Evolutionary conservation across 2,329 filamentous ascomycete species (phyloP).

Genomic region (Colletotrichum eremochloae): DNA sequence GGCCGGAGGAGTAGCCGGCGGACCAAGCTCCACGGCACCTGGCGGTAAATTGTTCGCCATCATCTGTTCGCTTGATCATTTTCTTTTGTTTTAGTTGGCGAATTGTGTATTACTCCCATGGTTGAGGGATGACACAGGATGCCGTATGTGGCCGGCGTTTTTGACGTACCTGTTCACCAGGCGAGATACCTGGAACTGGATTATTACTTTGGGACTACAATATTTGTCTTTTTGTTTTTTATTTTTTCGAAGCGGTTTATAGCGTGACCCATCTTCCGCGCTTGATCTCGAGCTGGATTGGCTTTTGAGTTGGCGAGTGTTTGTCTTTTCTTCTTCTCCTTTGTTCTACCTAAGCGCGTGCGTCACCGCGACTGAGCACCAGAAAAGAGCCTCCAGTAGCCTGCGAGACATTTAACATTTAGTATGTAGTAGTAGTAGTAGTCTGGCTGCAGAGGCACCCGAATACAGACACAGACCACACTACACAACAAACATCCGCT

Average conservation of each 20-base stretch:
- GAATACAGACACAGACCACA: background rate
- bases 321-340: background rate
- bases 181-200: background rate
- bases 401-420: background rate
- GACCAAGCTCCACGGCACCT: constrained; percentile 66
- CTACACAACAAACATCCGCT: background rate
- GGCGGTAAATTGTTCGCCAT: constrained; percentile 57
- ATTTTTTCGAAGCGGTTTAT: background rate
- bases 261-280: background rate
- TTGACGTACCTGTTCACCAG: background rate
- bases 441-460: background rate
- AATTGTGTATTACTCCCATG: background rate
- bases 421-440: background rate
- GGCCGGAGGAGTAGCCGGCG: constrained; percentile 57
- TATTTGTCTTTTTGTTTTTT: background rate
- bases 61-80: no score
- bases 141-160: background rate
- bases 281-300: background rate
- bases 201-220: background rate
- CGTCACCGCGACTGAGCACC: background rate
- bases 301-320: background rate
- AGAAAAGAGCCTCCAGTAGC: background rate
- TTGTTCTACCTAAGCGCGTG: background rate
- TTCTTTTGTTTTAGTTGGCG: background rate
- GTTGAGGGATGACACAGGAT: background rate